Conservation (phyloP, 202 grass and related monocot species). For the Eragrostis tef region DNA sequence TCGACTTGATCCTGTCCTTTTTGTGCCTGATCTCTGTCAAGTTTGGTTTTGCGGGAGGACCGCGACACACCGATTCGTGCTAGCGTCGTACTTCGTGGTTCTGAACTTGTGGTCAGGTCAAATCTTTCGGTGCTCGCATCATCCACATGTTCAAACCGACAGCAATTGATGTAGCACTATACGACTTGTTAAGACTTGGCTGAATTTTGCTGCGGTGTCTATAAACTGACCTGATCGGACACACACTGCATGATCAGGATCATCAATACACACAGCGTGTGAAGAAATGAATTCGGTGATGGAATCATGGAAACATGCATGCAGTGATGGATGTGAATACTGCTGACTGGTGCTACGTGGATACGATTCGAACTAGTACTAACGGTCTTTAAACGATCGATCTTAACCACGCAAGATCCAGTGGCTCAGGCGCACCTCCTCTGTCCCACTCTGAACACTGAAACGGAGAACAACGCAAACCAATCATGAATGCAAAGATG, state of each 20-base stretch:
- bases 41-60: background rate
- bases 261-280: background rate
- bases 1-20: slow-evolving; percentile 18
- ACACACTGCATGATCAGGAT: background rate
- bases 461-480: too few relatives aligned
- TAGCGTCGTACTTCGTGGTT: background rate
- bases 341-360: too few relatives aligned
- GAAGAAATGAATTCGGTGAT: background rate
- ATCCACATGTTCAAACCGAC: background rate
- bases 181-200: background rate
- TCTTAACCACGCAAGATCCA: too few relatives aligned
- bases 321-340: background rate
- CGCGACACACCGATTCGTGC: background rate
- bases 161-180: background rate
- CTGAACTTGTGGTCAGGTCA: slow-evolving; percentile 2
- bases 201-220: background rate
- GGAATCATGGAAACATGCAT: background rate
- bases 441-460: too few relatives aligned
- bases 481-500: too few relatives aligned
- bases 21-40: background rate
- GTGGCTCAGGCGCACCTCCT: too few relatives aligned
- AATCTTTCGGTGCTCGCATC: background rate
- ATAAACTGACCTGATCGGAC: background rate
- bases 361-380: too few relatives aligned
- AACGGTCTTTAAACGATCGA: too few relatives aligned